Conservation (phyloP, 208 protist genomes). For the Leishmania mexicana region DNA sequence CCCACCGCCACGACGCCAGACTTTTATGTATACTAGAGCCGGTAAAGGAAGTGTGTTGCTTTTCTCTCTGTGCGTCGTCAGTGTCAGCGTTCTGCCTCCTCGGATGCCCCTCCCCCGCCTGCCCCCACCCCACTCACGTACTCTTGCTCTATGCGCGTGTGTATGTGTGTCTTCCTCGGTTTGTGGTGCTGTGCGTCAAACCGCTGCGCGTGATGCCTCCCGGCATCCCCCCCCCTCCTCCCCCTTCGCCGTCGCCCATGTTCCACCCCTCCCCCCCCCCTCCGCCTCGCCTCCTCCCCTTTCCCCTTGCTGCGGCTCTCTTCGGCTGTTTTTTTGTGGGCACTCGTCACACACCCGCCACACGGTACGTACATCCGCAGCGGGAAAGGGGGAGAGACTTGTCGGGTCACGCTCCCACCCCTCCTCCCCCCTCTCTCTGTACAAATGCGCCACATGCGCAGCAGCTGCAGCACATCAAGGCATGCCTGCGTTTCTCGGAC, state of each 20-base stretch:
- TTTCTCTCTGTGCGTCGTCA: neutral
- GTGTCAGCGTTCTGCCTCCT: neutral
- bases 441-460: neutral
- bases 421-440: neutral
- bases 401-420: neutral
- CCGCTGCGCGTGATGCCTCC: neutral
- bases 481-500: too few relatives aligned
- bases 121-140: neutral
- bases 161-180: neutral
- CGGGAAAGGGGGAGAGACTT: neutral
- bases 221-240: neutral
- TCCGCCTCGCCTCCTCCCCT: neutral
- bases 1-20: neutral
- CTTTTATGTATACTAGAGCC: neutral
- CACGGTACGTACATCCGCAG: neutral
- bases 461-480: neutral
- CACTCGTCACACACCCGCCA: neutral
- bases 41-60: neutral
- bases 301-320: too few relatives aligned
- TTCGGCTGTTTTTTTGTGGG: neutral
- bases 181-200: neutral
- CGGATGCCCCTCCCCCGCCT: neutral
- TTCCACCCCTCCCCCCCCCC: neutral
- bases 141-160: neutral
- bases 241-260: neutral